Evolutionary conservation across 176 grass and related monocot species (phyloP), one percentile per base, ranked within the genome.

Genomic region (Oryza glaberrima): DNA sequence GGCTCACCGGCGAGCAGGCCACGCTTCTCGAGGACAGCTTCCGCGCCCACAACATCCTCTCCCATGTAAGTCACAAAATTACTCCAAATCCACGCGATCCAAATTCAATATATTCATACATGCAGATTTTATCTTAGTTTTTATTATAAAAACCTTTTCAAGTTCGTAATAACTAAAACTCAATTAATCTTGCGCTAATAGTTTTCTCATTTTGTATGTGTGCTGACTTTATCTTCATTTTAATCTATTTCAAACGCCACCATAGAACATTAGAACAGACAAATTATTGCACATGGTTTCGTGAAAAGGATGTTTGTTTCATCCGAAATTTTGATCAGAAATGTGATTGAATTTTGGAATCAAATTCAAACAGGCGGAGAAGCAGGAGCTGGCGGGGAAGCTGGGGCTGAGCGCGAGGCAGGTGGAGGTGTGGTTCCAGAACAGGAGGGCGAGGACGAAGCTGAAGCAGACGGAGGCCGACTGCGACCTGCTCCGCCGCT

Each of bases 391-490:
- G 49, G 81, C 91, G 5, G 28, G 81, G 72, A 40, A 69, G 0
- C 9, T 84, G 49, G 83, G 38, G 30, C 77, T 91, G 47, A 82
- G 75, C 32, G 52, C 89, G 48, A 65, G 89, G 48, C 89, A 90
- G 84, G 89, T 90, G 69, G 89, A 90, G 80, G 89, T 90, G 40
- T 90, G 89, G 89, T 90, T 90, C 64, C 89, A 90, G 84, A 90
- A 90, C 84, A 26, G 89, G 48, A 46, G 84, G 19, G 91, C 81
- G 3, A 10, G 91, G 43, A 90, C 91, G 20, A 93, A 93, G 88
- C 82, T 90, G 14, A 93, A 90, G 88, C 88, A 93, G 78, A 88
- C 88, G 38, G 88, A 93, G 78, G 32, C 90, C 9, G 91, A 88
- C 85, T 93, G 91, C 68, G 85, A 88, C 13, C 73, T 88, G 77